Conservation (phyloP, 805 yeast species). For the Osmozyma mogii region DNA sequence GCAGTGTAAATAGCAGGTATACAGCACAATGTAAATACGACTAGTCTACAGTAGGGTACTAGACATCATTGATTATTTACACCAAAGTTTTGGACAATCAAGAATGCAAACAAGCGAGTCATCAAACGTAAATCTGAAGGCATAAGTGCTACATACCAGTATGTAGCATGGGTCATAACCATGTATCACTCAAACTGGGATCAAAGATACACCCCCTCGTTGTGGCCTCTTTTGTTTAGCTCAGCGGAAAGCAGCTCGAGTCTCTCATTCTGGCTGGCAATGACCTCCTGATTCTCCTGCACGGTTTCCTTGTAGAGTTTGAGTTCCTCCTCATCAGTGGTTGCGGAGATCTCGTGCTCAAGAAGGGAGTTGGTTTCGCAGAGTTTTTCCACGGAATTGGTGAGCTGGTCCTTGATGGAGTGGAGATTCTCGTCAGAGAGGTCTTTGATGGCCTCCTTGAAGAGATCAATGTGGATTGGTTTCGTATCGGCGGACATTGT, state of each 20-base stretch:
- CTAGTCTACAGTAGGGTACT: no score
- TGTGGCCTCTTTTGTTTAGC: conserved; percentile 35
- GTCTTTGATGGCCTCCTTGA: conserved; percentile 44
- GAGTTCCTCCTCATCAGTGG: conserved; percentile 34
- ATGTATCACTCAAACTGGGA: not conserved
- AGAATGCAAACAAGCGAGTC: no score
- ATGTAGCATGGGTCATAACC: no score
- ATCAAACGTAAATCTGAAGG: no score
- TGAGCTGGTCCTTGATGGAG: conserved; percentile 8
- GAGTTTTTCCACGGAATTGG: conserved; percentile 38
- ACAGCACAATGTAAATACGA: no score
- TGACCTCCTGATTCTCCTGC: conserved; percentile 47
- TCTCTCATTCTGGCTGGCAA: conserved; percentile 42
- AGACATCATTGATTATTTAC: no score
- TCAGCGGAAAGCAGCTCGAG: conserved; percentile 40
- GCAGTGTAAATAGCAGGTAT: no score
- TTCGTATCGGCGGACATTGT: no score
- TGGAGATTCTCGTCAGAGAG: conserved; percentile 35
- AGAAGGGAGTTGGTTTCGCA: conserved; percentile 45
- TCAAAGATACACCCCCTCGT: conserved; percentile 6
- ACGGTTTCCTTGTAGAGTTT: conserved; percentile 47
- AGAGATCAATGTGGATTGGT: no score
- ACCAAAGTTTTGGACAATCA: no score
- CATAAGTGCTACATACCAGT: no score
- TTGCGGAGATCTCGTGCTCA: conserved; percentile 27